Evolutionary conservation across 164 flowering plant species (phyloP).

Genomic region (Aristolochia contorta): DNA sequence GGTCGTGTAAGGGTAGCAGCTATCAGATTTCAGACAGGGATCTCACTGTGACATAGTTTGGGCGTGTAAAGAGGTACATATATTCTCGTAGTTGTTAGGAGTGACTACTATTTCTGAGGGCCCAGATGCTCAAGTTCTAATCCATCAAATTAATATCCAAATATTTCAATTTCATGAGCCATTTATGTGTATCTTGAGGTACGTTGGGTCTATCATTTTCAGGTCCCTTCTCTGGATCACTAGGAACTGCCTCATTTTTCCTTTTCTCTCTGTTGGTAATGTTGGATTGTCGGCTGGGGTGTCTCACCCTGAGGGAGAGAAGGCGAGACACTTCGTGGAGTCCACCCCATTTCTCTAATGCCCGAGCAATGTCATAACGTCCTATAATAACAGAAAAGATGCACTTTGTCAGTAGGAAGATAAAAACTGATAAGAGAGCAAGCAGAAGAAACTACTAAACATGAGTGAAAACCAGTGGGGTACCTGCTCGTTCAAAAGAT

Average conservation of each 20-base stretch:
- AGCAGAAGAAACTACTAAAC: neutral
- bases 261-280: conserved; percentile 32
- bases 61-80: no score
- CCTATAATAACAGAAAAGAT: conserved; percentile 29
- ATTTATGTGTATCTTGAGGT: conserved; percentile 66
- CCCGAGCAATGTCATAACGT: conserved; percentile 90
- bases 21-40: no score
- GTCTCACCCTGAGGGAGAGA: conserved; percentile 62
- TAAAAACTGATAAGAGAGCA: neutral
- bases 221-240: conserved; percentile 24
- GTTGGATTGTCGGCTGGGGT: conserved; percentile 44
- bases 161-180: conserved; percentile 55
- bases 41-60: no score
- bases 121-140: neutral
- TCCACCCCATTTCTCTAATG: conserved; percentile 97
- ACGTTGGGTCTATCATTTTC: conserved; percentile 24
- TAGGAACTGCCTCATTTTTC: conserved; percentile 18
- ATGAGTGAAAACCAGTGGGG: neutral
- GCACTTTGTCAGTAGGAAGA: neutral
- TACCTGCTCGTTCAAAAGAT: conserved; percentile 93
- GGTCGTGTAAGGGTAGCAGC: no score
- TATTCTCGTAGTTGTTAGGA: no score
- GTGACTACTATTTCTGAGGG: no score
- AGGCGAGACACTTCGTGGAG: conserved; percentile 91
- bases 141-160: conserved; percentile 75